phyloP scores from a whole-genome alignment of 768 basidiomycete genomes.

The Russula olivacea region DNA sequence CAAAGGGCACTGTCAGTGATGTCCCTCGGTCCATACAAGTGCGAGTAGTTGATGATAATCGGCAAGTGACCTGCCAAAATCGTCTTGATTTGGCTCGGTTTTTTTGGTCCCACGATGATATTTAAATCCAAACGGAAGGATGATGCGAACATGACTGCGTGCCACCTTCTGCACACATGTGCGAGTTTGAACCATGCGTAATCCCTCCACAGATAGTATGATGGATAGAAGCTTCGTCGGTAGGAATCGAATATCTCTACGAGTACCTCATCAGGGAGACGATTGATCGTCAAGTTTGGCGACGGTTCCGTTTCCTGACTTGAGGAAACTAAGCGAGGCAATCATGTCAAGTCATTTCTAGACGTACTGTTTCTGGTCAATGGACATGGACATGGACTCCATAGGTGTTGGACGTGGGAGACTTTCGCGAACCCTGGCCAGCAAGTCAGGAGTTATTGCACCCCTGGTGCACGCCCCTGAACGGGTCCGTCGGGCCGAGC shows the following conservation, averaged over 20 bases:
- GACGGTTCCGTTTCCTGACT: background rate
- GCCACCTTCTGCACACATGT: conserved; percentile 3
- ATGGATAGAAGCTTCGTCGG: too few species aligned
- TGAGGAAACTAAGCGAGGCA: background rate
- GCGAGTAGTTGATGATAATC: background rate
- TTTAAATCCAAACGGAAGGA: background rate
- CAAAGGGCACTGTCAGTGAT: background rate
- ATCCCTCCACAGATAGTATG: too few species aligned
- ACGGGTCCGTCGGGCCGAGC: too few species aligned
- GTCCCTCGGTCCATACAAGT: too few species aligned
- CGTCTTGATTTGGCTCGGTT: background rate
- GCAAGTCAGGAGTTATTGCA: too few species aligned
- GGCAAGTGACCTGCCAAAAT: background rate
- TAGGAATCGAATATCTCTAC: background rate
- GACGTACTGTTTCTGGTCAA: too few species aligned
- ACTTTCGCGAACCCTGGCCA: too few species aligned
- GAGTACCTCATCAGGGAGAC: background rate
- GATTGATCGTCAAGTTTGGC: too few species aligned
- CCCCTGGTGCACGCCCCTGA: too few species aligned
- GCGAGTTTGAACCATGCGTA: background rate
- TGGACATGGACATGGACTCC: too few species aligned
- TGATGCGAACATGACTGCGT: background rate
- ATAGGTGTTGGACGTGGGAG: too few species aligned
- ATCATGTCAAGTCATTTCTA: background rate
- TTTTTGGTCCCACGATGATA: background rate